Evolutionary conservation across 2,329 filamentous ascomycete species (phyloP).

Genomic region (Nothomitra cinnamomea): DNA sequence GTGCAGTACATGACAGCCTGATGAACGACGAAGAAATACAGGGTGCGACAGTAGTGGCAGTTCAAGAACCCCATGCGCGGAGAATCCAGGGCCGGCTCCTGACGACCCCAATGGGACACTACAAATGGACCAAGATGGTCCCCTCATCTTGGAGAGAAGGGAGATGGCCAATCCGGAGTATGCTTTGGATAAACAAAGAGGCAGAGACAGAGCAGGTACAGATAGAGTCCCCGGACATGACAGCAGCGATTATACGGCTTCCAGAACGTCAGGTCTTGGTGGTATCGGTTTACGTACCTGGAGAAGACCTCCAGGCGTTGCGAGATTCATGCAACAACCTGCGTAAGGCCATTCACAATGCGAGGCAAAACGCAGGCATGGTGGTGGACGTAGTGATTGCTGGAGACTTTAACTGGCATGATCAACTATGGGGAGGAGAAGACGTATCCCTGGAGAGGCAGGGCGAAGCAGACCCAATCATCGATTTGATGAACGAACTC

Average conservation of each 20-base stretch:
- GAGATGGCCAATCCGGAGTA: neutral
- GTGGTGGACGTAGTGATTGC: neutral
- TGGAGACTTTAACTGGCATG: no score
- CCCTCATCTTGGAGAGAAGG: constrained; percentile 8
- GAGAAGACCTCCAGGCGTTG: neutral
- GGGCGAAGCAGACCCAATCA: neutral
- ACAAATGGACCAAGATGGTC: constrained; percentile 14
- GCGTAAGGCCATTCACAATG: neutral
- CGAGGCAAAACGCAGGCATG: neutral
- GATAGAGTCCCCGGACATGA: neutral
- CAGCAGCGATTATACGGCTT: neutral
- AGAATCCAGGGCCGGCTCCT: constrained; percentile 7
- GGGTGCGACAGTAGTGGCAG: neutral
- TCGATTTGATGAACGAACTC: no score
- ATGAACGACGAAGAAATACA: no score
- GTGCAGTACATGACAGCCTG: no score
- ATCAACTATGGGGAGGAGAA: neutral
- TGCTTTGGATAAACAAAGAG: no score
- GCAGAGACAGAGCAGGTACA: neutral
- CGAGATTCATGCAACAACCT: neutral
- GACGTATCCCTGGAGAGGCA: neutral
- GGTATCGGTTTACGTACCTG: neutral
- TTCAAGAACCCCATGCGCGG: neutral
- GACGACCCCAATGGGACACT: constrained; percentile 12
- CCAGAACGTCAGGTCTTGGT: neutral